A percentile compares a stretch with the other conserved stretches of the same genome.
These are phyloP conservation scores for Castanea sativa DNA, from an alignment of 306 rosid genomes.

Conservation along the genomic window DNA sequence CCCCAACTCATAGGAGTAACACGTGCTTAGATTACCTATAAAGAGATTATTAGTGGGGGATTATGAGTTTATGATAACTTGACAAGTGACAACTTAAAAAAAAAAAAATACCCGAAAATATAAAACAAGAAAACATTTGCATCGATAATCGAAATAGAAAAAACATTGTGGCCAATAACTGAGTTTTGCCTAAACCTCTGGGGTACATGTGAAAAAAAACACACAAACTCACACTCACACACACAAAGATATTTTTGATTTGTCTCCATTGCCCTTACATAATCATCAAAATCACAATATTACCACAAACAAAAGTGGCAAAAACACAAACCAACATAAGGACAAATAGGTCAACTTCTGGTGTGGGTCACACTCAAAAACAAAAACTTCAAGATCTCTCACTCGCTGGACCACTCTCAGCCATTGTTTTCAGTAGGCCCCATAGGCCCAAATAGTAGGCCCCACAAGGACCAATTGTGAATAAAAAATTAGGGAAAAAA, in stretches of 20 bases:
- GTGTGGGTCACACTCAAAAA: background rate
- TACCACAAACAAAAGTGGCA: too few relatives aligned
- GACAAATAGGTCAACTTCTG: background rate
- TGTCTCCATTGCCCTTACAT: too few relatives aligned
- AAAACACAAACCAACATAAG: background rate
- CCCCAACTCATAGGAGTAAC: too few relatives aligned
- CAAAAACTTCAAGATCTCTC: background rate
- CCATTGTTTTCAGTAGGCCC: conserved; percentile 32
- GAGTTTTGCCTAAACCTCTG: background rate
- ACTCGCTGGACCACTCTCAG: conserved; percentile 11
- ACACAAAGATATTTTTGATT: too few relatives aligned
- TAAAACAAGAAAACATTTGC: background rate
- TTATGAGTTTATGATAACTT: too few relatives aligned
- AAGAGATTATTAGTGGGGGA: too few relatives aligned
- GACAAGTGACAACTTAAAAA: too few relatives aligned
- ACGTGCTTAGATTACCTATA: too few relatives aligned
- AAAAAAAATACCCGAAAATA: background rate
- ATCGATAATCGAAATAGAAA: background rate
- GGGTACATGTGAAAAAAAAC: too few relatives aligned
- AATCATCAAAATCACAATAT: too few relatives aligned
- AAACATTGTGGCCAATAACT: background rate
- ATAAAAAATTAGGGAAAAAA: background rate
- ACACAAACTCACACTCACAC: too few relatives aligned
- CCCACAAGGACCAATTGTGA: background rate
- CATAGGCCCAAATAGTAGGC: conserved; percentile 3